phyloP scores from a whole-genome alignment of 371 early-diverging fungal species.

The Mucor ambiguus region DNA sequence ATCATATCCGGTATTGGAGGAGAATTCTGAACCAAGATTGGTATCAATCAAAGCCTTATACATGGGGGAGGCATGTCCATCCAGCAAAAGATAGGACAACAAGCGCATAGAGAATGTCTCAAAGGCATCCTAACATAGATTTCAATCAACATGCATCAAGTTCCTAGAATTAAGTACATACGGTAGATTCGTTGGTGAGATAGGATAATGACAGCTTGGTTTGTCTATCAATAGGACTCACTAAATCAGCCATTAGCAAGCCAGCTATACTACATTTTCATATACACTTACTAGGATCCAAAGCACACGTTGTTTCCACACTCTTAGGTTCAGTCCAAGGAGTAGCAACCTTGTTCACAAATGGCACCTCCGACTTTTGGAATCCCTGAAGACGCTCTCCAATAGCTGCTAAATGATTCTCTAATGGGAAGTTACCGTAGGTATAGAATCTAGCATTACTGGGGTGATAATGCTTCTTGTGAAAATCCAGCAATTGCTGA shows the following conservation, averaged over 20 bases:
- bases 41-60: slow-evolving; percentile 94
- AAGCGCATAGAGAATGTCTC: slow-evolving; percentile 84
- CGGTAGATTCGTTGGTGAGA: slow-evolving; percentile 77
- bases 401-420: slow-evolving; percentile 72
- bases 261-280: not conserved
- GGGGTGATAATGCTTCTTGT: slow-evolving; percentile 86
- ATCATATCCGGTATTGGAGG: slow-evolving; percentile 89
- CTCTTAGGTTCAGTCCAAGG: slow-evolving; percentile 55
- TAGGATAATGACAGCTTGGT: slow-evolving; percentile 75
- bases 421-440: slow-evolving; percentile 87
- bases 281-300: slow-evolving; percentile 71
- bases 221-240: slow-evolving; percentile 81
- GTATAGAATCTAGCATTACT: slow-evolving; percentile 89
- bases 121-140: slow-evolving; percentile 63
- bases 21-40: slow-evolving; percentile 91
- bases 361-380: slow-evolving; percentile 37
- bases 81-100: slow-evolving; percentile 78
- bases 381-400: slow-evolving; percentile 55
- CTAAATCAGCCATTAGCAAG: slow-evolving; percentile 34
- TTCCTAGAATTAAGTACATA: slow-evolving; percentile 32
- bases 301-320: slow-evolving; percentile 63
- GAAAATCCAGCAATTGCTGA: slow-evolving; percentile 81
- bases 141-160: not conserved
- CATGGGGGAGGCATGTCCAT: slow-evolving; percentile 93
- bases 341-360: slow-evolving; percentile 55